A percentile compares a stretch with the other conserved stretches of the same genome.
These are phyloP conservation scores for Spencermartinsiella europaea DNA, from an alignment of 805 yeast genomes.

Conservation along the genomic window DNA sequence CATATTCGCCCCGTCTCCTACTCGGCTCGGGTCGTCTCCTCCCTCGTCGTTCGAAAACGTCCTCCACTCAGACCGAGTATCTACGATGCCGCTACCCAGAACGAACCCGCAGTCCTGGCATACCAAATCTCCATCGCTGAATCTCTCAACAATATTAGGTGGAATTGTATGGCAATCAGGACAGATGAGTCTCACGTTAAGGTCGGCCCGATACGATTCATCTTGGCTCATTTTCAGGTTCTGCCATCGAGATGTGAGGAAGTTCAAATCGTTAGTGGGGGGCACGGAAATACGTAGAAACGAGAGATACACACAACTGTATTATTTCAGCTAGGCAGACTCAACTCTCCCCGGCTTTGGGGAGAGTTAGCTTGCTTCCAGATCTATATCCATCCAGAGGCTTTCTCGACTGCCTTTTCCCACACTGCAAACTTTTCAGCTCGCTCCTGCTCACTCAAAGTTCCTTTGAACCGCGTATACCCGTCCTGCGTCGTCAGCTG, in stretches of 20 bases:
- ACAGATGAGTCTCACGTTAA: slow-evolving; percentile 82
- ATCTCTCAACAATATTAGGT: slow-evolving; percentile 87
- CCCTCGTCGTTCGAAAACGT: slow-evolving; percentile 94
- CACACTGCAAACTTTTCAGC: slow-evolving; percentile 64
- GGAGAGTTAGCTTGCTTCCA: no score
- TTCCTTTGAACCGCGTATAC: slow-evolving; percentile 22
- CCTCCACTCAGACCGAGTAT: slow-evolving; percentile 95
- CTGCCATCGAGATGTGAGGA: no score
- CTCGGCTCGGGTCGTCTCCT: slow-evolving; percentile 97
- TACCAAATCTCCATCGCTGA: slow-evolving; percentile 93
- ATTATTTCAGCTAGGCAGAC: no score
- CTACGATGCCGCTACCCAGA: slow-evolving; percentile 81
- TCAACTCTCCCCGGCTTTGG: no score
- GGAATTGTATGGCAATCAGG: slow-evolving; percentile 94
- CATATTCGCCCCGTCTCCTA: slow-evolving; percentile 93
- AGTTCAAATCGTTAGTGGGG: no score
- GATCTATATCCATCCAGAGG: slow-evolving; percentile 89
- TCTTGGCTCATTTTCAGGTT: no score
- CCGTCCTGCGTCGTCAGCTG: slow-evolving; percentile 6
- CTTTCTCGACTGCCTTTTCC: slow-evolving; percentile 80
- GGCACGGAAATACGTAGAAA: no score
- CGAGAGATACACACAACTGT: no score
- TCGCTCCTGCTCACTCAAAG: slow-evolving; percentile 55
- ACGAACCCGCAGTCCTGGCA: slow-evolving; percentile 95
- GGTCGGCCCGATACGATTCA: slow-evolving; percentile 33